A percentile compares a stretch with the other conserved stretches of the same genome.
Conservation (phyloP, 148 eudicot genomes). For the Gaultheria prostrata region DNA sequence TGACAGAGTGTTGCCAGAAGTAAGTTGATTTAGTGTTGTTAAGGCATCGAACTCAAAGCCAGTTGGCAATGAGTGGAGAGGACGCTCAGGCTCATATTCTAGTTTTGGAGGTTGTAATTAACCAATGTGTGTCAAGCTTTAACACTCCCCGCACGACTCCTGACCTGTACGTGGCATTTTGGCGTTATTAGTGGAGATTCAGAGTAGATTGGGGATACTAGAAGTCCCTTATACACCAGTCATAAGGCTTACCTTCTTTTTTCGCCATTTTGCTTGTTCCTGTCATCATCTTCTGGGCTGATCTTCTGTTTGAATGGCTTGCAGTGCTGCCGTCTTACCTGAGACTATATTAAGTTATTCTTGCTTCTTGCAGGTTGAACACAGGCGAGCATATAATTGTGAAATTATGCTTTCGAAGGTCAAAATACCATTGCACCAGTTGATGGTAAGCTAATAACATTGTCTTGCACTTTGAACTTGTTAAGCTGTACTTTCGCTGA, state of each 20-base stretch:
- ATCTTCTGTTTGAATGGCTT: constrained; percentile 12
- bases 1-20: not conserved
- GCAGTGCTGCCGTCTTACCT: not conserved
- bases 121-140: too few relatives aligned
- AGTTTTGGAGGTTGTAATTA: too few relatives aligned
- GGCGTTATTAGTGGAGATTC: not conserved
- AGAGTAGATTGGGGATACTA: not conserved
- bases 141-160: too few relatives aligned
- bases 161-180: not conserved
- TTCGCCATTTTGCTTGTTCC: not conserved
- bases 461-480: not conserved
- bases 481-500: not conserved
- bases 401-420: constrained; percentile 98
- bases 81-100: too few relatives aligned
- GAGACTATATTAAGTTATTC: constrained; percentile 13
- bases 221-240: not conserved
- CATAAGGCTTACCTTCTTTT: not conserved
- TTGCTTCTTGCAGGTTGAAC: constrained; percentile 64
- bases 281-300: not conserved
- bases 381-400: constrained; percentile 89
- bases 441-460: constrained; percentile 54
- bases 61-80: too few relatives aligned
- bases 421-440: constrained; percentile 68
- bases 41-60: too few relatives aligned
- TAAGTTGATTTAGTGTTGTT: not conserved